Base-by-base conservation (phyloP, 768 basidiomycete genomes). In the Panaeolus papilionaceus region DNA sequence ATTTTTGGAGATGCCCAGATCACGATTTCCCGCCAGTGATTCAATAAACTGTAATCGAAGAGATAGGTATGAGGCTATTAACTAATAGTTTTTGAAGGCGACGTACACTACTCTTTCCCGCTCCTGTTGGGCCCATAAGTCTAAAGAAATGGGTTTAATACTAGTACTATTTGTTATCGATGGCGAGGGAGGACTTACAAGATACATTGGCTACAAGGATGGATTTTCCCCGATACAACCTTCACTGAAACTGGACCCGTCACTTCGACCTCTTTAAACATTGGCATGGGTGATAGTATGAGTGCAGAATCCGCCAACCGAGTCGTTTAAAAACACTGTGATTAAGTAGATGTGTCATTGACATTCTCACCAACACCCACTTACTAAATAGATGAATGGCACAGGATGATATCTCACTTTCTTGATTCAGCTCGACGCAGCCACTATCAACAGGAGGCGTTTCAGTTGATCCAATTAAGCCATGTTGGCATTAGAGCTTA, bases 121-220 rank as follows among this genome's bases (percentile, higher is more conserved):
- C 47, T 51, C 47, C 47, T 26, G 47, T 51, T 1, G 47, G 47
- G 2, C 47, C 47, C 47, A 51, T 51, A 20, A 51, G 26, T 18
- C 47, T 51, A 51, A 51, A 9, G 3, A 51, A 51, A 7, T 23
- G 20, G 2, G 20, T 51, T 11, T 51, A 14, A 16, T 16, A 1
- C 4, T 51, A 14, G 4, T 16, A 1, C 4, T 7, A 23, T 51
- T 11, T 20, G 6, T 23, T 51, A 23, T 51, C n/a, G 12, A 11
- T 33, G 33, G 23, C n/a, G 12, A n/a, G 23, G n/a, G 26, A 7
- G 7, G 6, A 51, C 47, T 51, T 23, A 51, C 47, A 51, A 12
- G 47, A 51, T 51, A 51, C 47, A 51, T 51, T 51, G 47, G 18
- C 47, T 51, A 51, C 47, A 51, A 51, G 47, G 47, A 20, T 51